Percentiles rank a stretch among this genome's conserved stretches.
These are phyloP conservation scores for Grifola frondosa DNA, from an alignment of 1,284 basidiomycete genomes.

Conservation along the genomic window DNA sequence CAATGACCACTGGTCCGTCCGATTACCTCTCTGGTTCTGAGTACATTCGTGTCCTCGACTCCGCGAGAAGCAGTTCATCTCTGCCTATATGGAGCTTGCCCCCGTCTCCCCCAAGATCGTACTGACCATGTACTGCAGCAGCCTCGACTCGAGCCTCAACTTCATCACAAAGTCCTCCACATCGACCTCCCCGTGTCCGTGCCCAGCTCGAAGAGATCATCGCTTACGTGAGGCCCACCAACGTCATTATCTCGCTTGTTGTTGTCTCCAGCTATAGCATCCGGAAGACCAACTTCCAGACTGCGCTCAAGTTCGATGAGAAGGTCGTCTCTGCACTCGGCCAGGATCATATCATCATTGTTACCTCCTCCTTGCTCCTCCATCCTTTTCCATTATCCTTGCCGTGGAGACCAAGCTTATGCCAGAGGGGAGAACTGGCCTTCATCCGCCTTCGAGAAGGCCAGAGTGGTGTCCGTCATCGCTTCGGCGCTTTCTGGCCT, in stretches of 20 bases:
- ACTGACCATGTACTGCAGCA: constrained; percentile 95
- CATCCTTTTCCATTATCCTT: constrained; percentile 97
- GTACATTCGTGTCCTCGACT: constrained; percentile 93
- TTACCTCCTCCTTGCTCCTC: constrained; percentile 96
- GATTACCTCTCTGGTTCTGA: too few relatives aligned
- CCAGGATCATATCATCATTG: constrained; percentile 86
- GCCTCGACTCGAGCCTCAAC: constrained; percentile 90
- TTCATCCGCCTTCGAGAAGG: constrained; percentile 98
- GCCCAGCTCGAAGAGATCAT: constrained; percentile 86
- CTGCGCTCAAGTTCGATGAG: constrained; percentile 81
- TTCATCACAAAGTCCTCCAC: constrained; percentile 93
- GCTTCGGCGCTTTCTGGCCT: constrained; percentile 83
- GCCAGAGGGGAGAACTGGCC: constrained; percentile 94
- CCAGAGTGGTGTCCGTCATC: constrained; percentile 85
- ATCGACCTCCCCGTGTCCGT: constrained; percentile 94
- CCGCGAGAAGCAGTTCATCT: constrained; percentile 80
- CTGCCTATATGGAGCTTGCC: constrained; percentile 82
- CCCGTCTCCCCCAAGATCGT: constrained; percentile 89
- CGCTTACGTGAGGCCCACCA: constrained; percentile 80
- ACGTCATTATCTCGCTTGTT: constrained; percentile 89
- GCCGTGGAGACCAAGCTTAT: constrained; percentile 93
- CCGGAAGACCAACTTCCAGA: constrained; percentile 97
- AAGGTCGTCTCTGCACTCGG: constrained; percentile 85
- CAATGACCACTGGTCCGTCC: too few relatives aligned
- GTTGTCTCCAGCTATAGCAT: constrained; percentile 98